These are phyloP conservation scores for Nakataea oryzae DNA, from an alignment of 2,329 filamentous ascomycete species.

Conservation along the genomic window DNA sequence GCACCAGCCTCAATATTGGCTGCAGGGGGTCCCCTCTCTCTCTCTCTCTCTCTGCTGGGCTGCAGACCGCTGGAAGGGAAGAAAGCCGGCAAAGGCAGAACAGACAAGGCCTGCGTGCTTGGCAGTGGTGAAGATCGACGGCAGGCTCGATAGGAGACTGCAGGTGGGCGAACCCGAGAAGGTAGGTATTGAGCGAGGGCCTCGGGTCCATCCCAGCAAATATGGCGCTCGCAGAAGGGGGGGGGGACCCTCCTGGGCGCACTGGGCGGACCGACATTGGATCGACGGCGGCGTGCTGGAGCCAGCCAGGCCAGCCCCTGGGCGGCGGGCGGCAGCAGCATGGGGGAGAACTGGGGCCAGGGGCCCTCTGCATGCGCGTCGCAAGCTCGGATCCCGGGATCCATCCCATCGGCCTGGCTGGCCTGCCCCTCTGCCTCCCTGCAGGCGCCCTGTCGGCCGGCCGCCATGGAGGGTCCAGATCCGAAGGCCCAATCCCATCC, in stretches of 20 bases:
- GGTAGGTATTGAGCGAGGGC: no score
- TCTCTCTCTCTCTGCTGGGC: no score
- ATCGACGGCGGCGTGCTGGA: neutral
- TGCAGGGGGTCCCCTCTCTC: neutral
- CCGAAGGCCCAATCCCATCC: no score
- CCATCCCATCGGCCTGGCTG: neutral
- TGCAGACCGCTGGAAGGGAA: neutral
- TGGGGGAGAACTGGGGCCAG: neutral
- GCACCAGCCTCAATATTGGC: no score
- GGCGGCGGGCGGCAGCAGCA: no score
- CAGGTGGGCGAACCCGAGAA: no score
- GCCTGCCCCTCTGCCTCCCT: neutral
- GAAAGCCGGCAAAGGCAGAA: neutral
- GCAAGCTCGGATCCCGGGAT: neutral
- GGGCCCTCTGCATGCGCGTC: neutral
- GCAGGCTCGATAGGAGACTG: neutral
- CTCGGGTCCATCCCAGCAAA: no score
- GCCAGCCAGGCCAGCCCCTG: no score
- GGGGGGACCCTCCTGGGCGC: no score
- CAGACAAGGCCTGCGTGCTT: neutral
- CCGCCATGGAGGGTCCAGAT: no score
- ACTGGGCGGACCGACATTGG: neutral
- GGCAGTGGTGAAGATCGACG: neutral
- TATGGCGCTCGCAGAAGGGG: no score
- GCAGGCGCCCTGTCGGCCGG: no score